Conservation (phyloP, 305 asterid species). For the Solanum chacoense region DNA sequence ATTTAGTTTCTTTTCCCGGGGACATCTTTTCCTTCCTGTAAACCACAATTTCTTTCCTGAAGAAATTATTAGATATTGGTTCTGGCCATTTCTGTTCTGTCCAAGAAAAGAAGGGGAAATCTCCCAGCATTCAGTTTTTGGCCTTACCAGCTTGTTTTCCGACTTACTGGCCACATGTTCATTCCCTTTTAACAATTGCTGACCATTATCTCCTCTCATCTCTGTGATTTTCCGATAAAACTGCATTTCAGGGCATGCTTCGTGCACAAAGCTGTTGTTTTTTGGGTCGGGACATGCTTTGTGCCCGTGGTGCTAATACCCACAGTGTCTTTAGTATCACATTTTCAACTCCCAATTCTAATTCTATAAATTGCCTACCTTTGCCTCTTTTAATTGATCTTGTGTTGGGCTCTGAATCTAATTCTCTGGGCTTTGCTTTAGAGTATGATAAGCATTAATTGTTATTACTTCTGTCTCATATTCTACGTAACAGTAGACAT, state of each 20-base stretch:
- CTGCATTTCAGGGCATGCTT: neutral
- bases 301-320: neutral
- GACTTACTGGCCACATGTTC: neutral
- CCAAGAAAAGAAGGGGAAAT: neutral
- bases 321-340: neutral
- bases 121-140: neutral
- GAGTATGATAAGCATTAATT: neutral
- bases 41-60: neutral
- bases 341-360: neutral
- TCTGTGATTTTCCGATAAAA: neutral
- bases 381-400: neutral
- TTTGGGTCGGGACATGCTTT: neutral
- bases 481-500: neutral
- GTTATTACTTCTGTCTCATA: neutral
- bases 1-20: neutral
- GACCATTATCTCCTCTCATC: neutral
- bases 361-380: neutral
- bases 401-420: neutral
- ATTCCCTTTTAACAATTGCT: neutral
- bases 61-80: neutral
- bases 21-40: neutral
- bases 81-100: neutral
- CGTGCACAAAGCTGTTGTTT: neutral
- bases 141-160: neutral
- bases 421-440: neutral